Base-by-base conservation (phyloP, 2,329 filamentous ascomycete genomes). In the Aspergillus nomiae region DNA sequence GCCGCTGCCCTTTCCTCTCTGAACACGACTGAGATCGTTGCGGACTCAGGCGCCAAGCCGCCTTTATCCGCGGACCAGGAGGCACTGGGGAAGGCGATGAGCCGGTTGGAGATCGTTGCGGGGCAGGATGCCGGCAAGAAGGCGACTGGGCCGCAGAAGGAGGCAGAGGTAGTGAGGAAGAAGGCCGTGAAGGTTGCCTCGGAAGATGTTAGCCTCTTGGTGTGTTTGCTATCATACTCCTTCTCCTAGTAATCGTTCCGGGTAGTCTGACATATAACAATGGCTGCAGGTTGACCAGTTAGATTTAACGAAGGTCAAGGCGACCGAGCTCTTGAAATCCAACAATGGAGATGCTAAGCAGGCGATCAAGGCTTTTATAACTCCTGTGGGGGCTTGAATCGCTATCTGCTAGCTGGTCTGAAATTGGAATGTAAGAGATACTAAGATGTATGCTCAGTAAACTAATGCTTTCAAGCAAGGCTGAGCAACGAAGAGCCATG, bases 51-150 rank as follows among this genome's bases (percentile, higher is more conserved):
- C n/a, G 58, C 70, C 1, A 73, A 76, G 56, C 71, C 71, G 16
- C 74, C 77, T 1, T 74, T 76, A 1, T 70, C 70, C 16, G 76
- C 76, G 0, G 80, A 82, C 43, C 81, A 83, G 63, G 81, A 83
- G 67, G 82, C 81, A 0, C 69, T 84, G n/a, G 80, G 79, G 0
- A 81, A 80, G 65, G 82, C 82, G 3, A 83, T 84, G 77, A 81
- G 76, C 60, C 73, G 81, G 41, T 67, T 84, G n/a, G 81, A 84
- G 65, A 79, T 82, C 61, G 74, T 75, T 6, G 74, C 76, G 43
- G 76, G 73, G 1, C 63, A 71, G 30, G 71, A 64, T 34, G 16
- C 64, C 12, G 71, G 24, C 60, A 65, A 41, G 65, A 73, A 68
- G 53, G 57, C 64, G 16, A 51, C 61, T 1, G 72, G 70, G 51